A percentile compares a stretch with the other conserved stretches of the same genome.
These are phyloP conservation scores for Kodamaea ohmeri DNA, from an alignment of 1,139 yeast genomes.

Conservation along the genomic window DNA sequence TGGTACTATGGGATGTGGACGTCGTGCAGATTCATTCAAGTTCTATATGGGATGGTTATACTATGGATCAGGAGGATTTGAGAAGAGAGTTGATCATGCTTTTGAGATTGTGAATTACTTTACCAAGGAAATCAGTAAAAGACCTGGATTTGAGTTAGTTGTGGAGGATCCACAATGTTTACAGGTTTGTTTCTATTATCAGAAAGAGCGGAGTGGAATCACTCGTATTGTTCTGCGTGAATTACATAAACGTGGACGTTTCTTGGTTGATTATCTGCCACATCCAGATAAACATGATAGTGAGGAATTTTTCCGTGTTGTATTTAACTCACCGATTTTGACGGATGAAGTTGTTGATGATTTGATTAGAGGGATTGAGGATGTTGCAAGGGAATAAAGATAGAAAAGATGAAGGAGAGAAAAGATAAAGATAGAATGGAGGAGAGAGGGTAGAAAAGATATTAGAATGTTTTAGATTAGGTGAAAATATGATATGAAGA, in stretches of 20 bases:
- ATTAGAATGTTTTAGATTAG: no score
- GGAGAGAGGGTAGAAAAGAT: not conserved
- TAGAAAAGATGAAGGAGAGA: not conserved
- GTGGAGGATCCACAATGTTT: slow-evolving; percentile 65
- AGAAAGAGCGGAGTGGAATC: slow-evolving; percentile 43
- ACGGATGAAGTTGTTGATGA: slow-evolving; percentile 40
- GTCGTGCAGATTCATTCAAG: slow-evolving; percentile 80
- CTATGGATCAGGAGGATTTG: slow-evolving; percentile 63
- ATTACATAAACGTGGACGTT: slow-evolving; percentile 61
- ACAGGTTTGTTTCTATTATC: slow-evolving; percentile 80
- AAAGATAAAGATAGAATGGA: not conserved
- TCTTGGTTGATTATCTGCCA: slow-evolving; percentile 81
- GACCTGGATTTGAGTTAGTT: slow-evolving; percentile 50
- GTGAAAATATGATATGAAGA: no score
- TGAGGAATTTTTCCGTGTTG: slow-evolving; percentile 85
- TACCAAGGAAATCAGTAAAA: slow-evolving; percentile 38
- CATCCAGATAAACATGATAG: slow-evolving; percentile 49
- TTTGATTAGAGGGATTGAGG: slow-evolving; percentile 32
- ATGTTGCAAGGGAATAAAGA: no score
- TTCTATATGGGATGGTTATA: slow-evolving; percentile 79
- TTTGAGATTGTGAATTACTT: slow-evolving; percentile 61
- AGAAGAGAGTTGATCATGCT: slow-evolving; percentile 68
- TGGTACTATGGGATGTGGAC: slow-evolving; percentile 92
- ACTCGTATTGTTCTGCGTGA: slow-evolving; percentile 61
- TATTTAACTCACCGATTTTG: slow-evolving; percentile 69